Evolutionary conservation across 2,329 filamentous ascomycete genomes (phyloP), one percentile per base, ranked within the genome.

Genomic region (Canariomyces notabilis): DNA sequence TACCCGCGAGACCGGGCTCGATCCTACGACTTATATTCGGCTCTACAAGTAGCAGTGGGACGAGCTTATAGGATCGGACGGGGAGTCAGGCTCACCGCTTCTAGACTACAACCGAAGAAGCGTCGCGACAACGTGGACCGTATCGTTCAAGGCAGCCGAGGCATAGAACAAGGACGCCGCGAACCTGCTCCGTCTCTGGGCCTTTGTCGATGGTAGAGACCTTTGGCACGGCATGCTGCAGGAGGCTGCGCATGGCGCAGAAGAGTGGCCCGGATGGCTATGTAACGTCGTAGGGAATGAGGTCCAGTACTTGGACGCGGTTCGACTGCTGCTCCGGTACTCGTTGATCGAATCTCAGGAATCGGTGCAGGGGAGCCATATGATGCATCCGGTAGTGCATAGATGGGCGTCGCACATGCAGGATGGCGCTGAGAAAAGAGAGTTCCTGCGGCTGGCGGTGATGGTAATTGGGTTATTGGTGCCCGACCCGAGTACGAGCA

Each of bases 301-400:
- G 41, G 44, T 51, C 26, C 16, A 29, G 40, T 57, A 49, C 39
- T 43, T 55, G 22, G 39, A 57, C 37, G 45, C 46, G 26, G 48
- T 33, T 34, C 40, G 46, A 44, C 49, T 57, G n/a, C 46, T 58
- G 23, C 44, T 54, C 38, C 49, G 53, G 40, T 57, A 58, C 45
- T 55, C 52, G 36, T 57, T 55, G 44, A 56, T 55, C 48, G 49
- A 57, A 42, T 29, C 44, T 9, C 36, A 40, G 37, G 49, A 52
- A 31, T 46, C 41, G 11, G 33, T 42, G 20, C 29, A 33, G 32
- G 44, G 44, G 7, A 47, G 48, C 50, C 52, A 55, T 37, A 43
- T 43, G 23, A 57, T 59, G 47, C 53, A 59, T 44, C 57, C 51
- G n/a, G 56, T 58, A 14, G 56, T 58, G 31, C 51, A 59, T 33